Evolutionary conservation across 2,329 filamentous ascomycete species (phyloP).

Genomic region (Aspergillus oerlinghausenensis): DNA sequence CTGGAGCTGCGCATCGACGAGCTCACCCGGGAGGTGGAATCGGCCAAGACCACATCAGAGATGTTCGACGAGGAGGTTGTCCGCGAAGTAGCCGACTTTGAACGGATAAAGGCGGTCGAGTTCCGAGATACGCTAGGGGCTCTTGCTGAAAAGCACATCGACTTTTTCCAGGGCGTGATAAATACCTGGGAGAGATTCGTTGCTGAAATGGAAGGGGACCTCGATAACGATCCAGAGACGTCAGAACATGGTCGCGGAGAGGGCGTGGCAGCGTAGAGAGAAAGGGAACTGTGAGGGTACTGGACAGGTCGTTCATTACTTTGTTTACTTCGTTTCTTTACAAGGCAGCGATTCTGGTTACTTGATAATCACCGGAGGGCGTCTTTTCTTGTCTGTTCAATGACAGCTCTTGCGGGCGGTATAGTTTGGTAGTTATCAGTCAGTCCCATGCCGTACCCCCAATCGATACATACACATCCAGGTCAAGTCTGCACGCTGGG

Average conservation of each 20-base stretch:
- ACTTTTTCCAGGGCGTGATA: constrained; percentile 76
- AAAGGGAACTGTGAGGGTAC: not conserved
- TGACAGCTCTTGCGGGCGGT: not conserved
- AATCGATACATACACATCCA: not conserved
- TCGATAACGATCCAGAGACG: constrained; percentile 22
- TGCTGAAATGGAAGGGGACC: constrained; percentile 74
- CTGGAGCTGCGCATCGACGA: constrained; percentile 90
- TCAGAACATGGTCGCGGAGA: constrained; percentile 17
- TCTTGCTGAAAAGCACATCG: constrained; percentile 77
- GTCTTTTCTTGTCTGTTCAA: not conserved
- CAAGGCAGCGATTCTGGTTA: not conserved
- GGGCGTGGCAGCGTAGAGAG: constrained; percentile 4
- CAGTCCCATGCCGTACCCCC: not conserved
- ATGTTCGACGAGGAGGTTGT: constrained; percentile 96
- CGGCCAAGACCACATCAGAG: constrained; percentile 78
- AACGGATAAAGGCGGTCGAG: constrained; percentile 91
- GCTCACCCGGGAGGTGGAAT: constrained; percentile 82
- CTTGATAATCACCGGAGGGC: not conserved
- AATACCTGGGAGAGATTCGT: constrained; percentile 87
- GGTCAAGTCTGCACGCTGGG: not conserved
- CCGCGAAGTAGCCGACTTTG: constrained; percentile 87
- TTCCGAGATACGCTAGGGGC: constrained; percentile 82
- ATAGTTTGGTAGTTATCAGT: not conserved
- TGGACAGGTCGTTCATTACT: not conserved
- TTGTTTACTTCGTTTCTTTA: not conserved